Base-by-base conservation (phyloP, 352 stramenopile genomes). In the Phytophthora idaei region DNA sequence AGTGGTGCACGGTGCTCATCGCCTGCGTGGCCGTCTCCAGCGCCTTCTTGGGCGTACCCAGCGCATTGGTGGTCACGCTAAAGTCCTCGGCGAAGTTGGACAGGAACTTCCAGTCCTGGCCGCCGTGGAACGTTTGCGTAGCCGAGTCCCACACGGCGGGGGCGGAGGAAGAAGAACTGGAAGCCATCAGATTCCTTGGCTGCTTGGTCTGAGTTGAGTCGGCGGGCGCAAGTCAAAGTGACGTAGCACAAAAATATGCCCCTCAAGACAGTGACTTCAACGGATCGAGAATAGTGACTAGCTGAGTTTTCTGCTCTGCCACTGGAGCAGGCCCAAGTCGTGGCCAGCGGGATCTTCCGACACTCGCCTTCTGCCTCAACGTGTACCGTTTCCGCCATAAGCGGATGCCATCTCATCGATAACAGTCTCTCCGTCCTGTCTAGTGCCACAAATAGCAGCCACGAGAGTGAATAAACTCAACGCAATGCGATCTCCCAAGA, bases 51-150 rank as follows among this genome's bases (percentile, higher is more conserved):
- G 90, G 89, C 37, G 90, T 96, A 57, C 90, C 90, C 25, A 97
- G 71, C 2, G 71, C 90, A 60, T 97, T 97, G 10, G 90, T 97
- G 7, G 90, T 97, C 36, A 97, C 90, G 55, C 84, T 95, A 55
- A 97, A 97, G 69, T 97, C 90, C 56, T 97, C 87, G 2, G 81
- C 69, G 56, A 97, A 97, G 81, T 97, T 97, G 46, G 58, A 32
- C 27, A 96, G 74, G 76, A 95, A 95, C 73, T 94, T 94, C 90
- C 90, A 97, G 76, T 97, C 90, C 74, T 97, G 90, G 28, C 90
- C 90, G 61, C 90, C 90, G 64, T 97, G 90, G 77, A 96, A 97
- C 2, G 90, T 97, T 84, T 97, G 90, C 61, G 90, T 97, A 27
- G 64, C 57, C 25, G 87, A 73, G 73, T 94, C 87, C 87, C 87